A percentile compares a stretch with the other conserved stretches of the same genome.
phyloP scores from a whole-genome alignment of 805 yeast species.

The Myxozyma kluyveri region DNA sequence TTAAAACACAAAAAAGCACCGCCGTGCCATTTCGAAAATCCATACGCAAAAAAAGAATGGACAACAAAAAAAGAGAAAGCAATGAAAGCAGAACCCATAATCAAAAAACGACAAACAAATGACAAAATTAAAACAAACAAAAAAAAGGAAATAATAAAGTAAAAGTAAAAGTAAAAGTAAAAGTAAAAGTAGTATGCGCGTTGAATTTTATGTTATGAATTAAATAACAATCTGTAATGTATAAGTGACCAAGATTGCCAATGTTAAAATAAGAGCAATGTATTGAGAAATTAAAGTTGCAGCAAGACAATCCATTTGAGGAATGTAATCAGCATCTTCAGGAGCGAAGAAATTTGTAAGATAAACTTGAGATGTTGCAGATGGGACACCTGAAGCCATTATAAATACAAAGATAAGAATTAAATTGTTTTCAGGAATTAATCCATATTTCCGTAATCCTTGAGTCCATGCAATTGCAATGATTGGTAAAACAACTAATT shows the following conservation, averaged over 20 bases:
- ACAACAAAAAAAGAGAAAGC: no score
- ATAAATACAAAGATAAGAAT: slow-evolving; percentile 71
- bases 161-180: no score
- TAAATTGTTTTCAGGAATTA: slow-evolving; percentile 56
- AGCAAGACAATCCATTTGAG: slow-evolving; percentile 79
- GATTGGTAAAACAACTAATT: slow-evolving; percentile 72
- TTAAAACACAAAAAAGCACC: no score
- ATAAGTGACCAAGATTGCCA: slow-evolving; percentile 75
- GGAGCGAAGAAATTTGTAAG: slow-evolving; percentile 86
- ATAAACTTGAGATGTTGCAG: slow-evolving; percentile 84
- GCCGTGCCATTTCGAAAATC: no score
- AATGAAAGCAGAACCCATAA: no score
- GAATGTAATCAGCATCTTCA: slow-evolving; percentile 46
- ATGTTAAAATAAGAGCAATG: slow-evolving; percentile 58
- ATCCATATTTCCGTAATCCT: slow-evolving; percentile 57
- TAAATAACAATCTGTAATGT: slow-evolving; percentile 42
- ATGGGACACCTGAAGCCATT: slow-evolving; percentile 75
- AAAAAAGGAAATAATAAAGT: no score
- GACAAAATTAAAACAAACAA: no score
- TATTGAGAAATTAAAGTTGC: slow-evolving; percentile 70
- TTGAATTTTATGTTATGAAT: no score
- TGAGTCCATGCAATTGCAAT: slow-evolving; percentile 69
- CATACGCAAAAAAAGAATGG: no score
- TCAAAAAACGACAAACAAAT: no score
- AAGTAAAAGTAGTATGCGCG: no score